Evolutionary conservation across 306 rosid genomes (phyloP), one percentile per base, ranked within the genome.

Genomic region (Lablab purpureus): DNA sequence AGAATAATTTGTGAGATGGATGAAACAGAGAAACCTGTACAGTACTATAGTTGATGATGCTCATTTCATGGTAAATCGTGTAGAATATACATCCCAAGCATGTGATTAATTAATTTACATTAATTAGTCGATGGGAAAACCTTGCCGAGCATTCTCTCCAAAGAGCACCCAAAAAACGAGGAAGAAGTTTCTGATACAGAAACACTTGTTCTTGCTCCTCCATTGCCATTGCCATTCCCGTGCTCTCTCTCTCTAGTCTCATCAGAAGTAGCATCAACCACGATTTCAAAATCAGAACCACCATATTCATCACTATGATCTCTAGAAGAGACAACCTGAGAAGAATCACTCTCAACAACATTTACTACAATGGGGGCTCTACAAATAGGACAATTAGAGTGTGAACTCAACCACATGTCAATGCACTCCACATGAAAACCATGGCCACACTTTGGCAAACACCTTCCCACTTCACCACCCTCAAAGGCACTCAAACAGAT

Each of bases 401-500:
- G 98, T 0, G 98, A 91, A 63, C 43, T 73, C 78, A 96, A 46
- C 99, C 99, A 96, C 99, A 91, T 90, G 52, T 96, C 99, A 55
- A 96, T 86, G 62, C 98, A 96, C 28, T 90, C 91, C 4, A 87
- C 79, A 54, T 96, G 99, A 43, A 96, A 96, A 55, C 85, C 89
- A 70, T 96, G 99, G 10, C 87, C 89, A 67, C 99, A 96, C 30
- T 86, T 89, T 7, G 93, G 91, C 49, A 96, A 85, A 7, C 77
- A 81, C 81, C 91, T 83, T 0, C 98, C 98, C 32, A 84, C 83
- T 10, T 96, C 97, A 14, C 89, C 87, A n/a, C 87, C 84, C 52
- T 83, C 90, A 47, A 93, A 93, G 1, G 77, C 82, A 52, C 89
- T 88, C 81, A 96, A 84, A 49, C 99, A 96, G 79, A 96, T 83